These are phyloP conservation scores for Monotropa hypopitys DNA, from an alignment of 179 eudicot species.

Conservation along the genomic window DNA sequence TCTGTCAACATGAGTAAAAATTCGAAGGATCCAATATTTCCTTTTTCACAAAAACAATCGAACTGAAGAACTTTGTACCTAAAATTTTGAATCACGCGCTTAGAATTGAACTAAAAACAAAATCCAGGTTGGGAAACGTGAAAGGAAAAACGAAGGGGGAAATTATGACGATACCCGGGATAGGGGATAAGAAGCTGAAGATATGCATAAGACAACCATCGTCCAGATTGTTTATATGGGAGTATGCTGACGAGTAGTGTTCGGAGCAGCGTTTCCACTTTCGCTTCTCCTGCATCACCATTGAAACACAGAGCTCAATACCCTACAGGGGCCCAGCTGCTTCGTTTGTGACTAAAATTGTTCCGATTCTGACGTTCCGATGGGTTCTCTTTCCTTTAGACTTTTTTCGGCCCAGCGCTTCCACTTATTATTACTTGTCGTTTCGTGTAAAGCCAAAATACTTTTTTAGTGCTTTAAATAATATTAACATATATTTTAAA, in stretches of 20 bases:
- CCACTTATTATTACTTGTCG: too few relatives aligned
- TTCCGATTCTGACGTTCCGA: not conserved
- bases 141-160: not conserved
- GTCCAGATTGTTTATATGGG: slow-evolving; percentile 50
- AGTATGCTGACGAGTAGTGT: not conserved
- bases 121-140: not conserved
- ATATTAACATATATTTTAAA: too few relatives aligned
- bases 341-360: not conserved
- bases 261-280: slow-evolving; percentile 14
- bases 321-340: not conserved
- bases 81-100: not conserved
- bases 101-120: not conserved
- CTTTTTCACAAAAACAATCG: not conserved
- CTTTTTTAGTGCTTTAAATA: too few relatives aligned
- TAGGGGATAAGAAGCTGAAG: slow-evolving; percentile 85
- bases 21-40: not conserved
- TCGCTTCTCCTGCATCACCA: slow-evolving; percentile 4
- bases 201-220: slow-evolving; percentile 98
- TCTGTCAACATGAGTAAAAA: not conserved
- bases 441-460: too few relatives aligned
- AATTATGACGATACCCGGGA: slow-evolving; percentile 48
- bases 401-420: not conserved
- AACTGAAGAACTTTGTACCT: not conserved
- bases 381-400: not conserved
- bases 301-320: not conserved